Base-by-base conservation (phyloP, 768 basidiomycete species). In the Hericium erinaceus region DNA sequence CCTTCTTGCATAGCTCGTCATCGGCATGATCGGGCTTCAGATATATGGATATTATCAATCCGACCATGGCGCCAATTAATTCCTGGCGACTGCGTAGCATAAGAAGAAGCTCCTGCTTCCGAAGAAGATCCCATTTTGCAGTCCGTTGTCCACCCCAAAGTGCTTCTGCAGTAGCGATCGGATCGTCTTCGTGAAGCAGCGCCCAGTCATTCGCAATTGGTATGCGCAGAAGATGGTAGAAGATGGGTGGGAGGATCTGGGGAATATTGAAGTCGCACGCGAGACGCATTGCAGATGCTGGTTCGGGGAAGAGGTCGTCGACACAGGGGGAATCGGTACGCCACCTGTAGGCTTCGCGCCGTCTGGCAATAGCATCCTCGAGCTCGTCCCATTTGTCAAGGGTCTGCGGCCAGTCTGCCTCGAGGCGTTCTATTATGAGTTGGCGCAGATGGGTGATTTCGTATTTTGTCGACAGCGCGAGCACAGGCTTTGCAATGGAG, bases 381-480 rank as follows among this genome's bases (percentile, higher is more conserved):
- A 46, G 65, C 5, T 65, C 62, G 63, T 69, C 68, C 68, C 66
- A 67, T 55, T 69, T 64, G 11, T 62, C 64, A 58, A 69, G 66
- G 22, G 68, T 67, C 52, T 64, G 66, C 9, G 61, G 64, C 44
- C 44, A 67, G 67, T 2, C 68, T 66, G 39, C 65, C 65, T 61
- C 67, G 67, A 3, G 68, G 65, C 13, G 65, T 59, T n/a, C 66
- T 65, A 2, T 66, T 66, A 51, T 16, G 54, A 18, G 39, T 13
- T 58, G 20, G 40, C 53, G 49, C 40, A 22, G 52, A 46, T 24
- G 33, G 39, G 13, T 16, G 67, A 52, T 69, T 66, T 51, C 68
- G 68, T 22, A 70, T 58, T 55, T 46, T 2, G n/a, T 20, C n/a
- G 44, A n/a, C 13, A n/a, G 9, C 8, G n/a, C n/a, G 44, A 46